phyloP scores from a whole-genome alignment of 768 basidiomycete genomes.

The Royoungia palumana region DNA sequence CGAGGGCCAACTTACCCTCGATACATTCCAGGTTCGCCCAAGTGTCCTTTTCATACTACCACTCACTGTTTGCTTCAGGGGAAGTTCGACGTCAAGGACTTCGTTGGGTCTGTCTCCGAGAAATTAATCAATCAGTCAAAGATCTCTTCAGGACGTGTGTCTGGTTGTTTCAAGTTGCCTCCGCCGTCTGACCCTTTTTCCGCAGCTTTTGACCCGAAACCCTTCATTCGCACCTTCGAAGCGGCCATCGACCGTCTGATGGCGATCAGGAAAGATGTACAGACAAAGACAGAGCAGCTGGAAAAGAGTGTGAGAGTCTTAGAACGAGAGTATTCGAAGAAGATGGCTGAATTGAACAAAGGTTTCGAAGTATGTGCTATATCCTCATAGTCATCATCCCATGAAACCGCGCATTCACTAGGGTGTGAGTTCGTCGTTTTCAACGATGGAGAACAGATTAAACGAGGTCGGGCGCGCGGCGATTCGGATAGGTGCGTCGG shows the following conservation, averaged over 20 bases:
- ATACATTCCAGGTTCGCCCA: conserved; percentile 50
- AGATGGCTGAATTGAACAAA: conserved; percentile 87
- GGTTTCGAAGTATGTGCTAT: conserved; percentile 78
- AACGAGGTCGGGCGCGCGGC: conserved; percentile 92
- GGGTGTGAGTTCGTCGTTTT: conserved; percentile 86
- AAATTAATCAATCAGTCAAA: conserved; percentile 85
- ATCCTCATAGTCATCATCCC: background rate
- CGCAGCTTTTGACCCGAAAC: conserved; percentile 89
- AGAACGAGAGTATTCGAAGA: conserved; percentile 92
- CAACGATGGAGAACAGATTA: conserved; percentile 87
- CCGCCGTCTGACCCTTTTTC: conserved; percentile 7
- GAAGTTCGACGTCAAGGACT: conserved; percentile 90
- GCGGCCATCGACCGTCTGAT: conserved; percentile 87
- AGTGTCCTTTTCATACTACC: background rate
- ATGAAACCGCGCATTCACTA: conserved; percentile 30
- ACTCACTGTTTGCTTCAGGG: conserved; percentile 44
- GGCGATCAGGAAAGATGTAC: conserved; percentile 83
- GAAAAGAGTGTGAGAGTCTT: conserved; percentile 87
- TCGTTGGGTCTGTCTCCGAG: conserved; percentile 82
- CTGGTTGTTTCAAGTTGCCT: conserved; percentile 14
- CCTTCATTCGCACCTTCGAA: conserved; percentile 91
- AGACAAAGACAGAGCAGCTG: conserved; percentile 84
- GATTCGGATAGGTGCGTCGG: conserved; percentile 73
- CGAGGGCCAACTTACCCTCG: conserved; percentile 50
- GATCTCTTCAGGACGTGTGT: conserved; percentile 75